Evolutionary conservation across 1,139 yeast species (phyloP).

Genomic region (Candida buenavistaensis): DNA sequence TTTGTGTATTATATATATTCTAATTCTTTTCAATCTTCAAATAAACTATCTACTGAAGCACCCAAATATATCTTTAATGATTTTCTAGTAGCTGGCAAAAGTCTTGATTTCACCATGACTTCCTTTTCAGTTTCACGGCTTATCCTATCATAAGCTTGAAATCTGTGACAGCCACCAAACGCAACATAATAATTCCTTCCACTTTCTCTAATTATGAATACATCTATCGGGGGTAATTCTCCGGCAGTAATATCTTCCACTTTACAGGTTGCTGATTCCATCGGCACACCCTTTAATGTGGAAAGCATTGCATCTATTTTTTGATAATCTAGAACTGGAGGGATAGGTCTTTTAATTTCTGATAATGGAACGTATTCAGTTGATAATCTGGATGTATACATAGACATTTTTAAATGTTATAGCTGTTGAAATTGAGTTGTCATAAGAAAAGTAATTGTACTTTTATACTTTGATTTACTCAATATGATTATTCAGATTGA

Average conservation of each 20-base stretch:
- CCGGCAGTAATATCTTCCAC: slow-evolving; percentile 58
- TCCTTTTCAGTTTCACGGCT: slow-evolving; percentile 27
- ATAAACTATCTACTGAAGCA: slow-evolving; percentile 59
- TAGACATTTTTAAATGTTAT: slow-evolving; percentile 26
- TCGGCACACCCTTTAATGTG: slow-evolving; percentile 64
- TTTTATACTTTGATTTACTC: background rate
- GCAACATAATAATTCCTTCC: slow-evolving; percentile 72
- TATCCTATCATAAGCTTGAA: slow-evolving; percentile 69
- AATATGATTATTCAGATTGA: background rate
- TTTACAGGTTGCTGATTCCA: slow-evolving; percentile 62
- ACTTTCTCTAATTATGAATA: slow-evolving; percentile 59
- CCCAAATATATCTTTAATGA: slow-evolving; percentile 67
- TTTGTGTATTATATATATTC: background rate
- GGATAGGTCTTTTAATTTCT: slow-evolving; percentile 74
- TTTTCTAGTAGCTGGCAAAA: slow-evolving; percentile 66
- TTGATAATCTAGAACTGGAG: slow-evolving; percentile 72
- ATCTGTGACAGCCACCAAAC: slow-evolving; percentile 82
- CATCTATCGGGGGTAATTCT: slow-evolving; percentile 76
- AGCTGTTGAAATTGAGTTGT: background rate
- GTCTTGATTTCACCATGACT: slow-evolving; percentile 58
- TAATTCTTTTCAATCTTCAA: slow-evolving; percentile 20
- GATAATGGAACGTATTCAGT: slow-evolving; percentile 61
- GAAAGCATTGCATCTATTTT: slow-evolving; percentile 81
- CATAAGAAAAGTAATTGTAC: background rate
- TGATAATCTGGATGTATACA: slow-evolving; percentile 39